These are phyloP conservation scores for Jatropha podagrica DNA, from an alignment of 441 rosid species.

Conservation along the genomic window DNA sequence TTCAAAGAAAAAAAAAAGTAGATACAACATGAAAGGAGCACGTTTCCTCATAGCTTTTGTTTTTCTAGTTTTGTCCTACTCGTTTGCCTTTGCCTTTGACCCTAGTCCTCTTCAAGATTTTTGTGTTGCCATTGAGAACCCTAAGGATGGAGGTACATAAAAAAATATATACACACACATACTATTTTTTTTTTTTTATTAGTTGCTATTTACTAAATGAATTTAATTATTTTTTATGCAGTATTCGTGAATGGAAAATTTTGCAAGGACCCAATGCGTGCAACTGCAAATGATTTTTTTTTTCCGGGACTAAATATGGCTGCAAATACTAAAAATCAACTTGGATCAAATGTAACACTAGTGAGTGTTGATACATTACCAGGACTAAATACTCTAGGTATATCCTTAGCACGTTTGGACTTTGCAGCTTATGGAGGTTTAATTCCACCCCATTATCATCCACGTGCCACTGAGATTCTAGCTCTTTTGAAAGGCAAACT, in stretches of 20 bases:
- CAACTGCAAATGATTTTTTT: neutral
- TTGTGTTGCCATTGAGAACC: neutral
- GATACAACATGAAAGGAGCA: neutral
- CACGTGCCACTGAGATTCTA: neutral
- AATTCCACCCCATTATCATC: neutral
- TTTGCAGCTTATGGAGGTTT: neutral
- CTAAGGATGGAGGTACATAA: neutral
- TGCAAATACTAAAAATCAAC: neutral
- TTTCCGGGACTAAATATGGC: neutral
- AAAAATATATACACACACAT: no score
- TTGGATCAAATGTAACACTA: neutral
- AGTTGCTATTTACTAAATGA: no score
- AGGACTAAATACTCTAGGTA: conserved; percentile 11
- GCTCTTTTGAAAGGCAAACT: conserved; percentile 19
- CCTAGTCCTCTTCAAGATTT: neutral
- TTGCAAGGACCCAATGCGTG: neutral
- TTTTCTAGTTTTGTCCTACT: neutral
- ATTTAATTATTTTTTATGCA: neutral
- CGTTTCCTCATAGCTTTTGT: neutral
- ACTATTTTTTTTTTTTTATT: no score
- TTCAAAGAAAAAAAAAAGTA: neutral
- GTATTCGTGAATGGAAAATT: conserved; percentile 8
- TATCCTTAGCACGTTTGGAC: neutral
- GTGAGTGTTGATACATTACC: neutral
- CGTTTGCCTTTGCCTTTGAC: neutral